phyloP scores from a whole-genome alignment of 1,284 basidiomycete species.

The Neolentinus lepideus region DNA sequence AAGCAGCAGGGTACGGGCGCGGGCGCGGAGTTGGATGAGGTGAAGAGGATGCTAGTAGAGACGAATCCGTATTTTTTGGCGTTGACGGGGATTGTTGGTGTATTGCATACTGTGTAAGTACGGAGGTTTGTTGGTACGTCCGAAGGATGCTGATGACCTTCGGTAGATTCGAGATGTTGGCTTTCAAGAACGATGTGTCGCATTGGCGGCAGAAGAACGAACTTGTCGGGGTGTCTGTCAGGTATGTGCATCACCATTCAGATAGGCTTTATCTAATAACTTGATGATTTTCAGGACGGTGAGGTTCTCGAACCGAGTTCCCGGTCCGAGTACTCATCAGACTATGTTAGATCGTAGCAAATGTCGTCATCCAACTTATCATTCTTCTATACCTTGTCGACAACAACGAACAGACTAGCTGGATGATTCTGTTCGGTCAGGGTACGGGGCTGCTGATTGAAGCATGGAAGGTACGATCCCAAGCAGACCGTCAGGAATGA shows the following conservation, averaged over 20 bases:
- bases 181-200: constrained; percentile 89
- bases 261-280: neutral
- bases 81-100: constrained; percentile 74
- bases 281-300: neutral
- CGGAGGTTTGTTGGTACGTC: neutral
- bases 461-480: constrained; percentile 81
- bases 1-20: constrained; percentile 60
- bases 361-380: constrained; percentile 87
- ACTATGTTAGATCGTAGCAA: constrained; percentile 70
- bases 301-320: neutral
- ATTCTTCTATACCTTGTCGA: constrained; percentile 92
- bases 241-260: constrained; percentile 34
- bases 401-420: constrained; percentile 91
- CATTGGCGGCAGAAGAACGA: constrained; percentile 95
- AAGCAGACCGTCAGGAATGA: constrained; percentile 7
- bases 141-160: constrained; percentile 1
- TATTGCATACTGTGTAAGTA: constrained; percentile 80
- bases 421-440: constrained; percentile 92
- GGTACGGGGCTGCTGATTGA: constrained; percentile 88
- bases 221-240: constrained; percentile 77
- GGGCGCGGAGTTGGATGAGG: constrained; percentile 80
- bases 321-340: neutral
- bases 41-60: constrained; percentile 92
- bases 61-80: constrained; percentile 90
- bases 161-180: constrained; percentile 86